Conservation (phyloP, 371 early-diverging fungal genomes). For the Lichtheimia ornata region DNA sequence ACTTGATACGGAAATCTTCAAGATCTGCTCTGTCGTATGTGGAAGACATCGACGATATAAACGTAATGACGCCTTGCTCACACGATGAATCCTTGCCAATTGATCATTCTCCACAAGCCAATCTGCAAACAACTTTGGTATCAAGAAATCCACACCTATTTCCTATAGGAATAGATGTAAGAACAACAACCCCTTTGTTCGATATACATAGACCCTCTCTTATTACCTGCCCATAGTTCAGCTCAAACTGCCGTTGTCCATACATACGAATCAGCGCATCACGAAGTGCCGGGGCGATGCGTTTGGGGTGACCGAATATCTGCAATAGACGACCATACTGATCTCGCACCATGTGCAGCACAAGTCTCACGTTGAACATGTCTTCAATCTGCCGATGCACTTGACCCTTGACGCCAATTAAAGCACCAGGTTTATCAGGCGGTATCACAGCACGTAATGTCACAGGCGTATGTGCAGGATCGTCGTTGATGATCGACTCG, state of each 20-base stretch:
- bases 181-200: neutral
- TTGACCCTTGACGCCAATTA: slow-evolving; percentile 16
- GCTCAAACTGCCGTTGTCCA: neutral
- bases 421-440: neutral
- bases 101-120: slow-evolving; percentile 6
- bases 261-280: slow-evolving; percentile 20
- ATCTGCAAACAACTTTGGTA: slow-evolving; percentile 7
- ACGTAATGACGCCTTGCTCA: slow-evolving; percentile 9
- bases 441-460: slow-evolving; percentile 24
- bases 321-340: slow-evolving; percentile 17
- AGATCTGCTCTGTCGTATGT: slow-evolving; percentile 25
- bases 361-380: slow-evolving; percentile 13
- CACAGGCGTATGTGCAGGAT: slow-evolving; percentile 9
- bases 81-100: slow-evolving; percentile 15
- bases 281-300: slow-evolving; percentile 13
- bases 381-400: slow-evolving; percentile 17
- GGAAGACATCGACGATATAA: slow-evolving; percentile 14
- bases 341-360: slow-evolving; percentile 8
- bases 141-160: slow-evolving; percentile 15
- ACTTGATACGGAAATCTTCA: slow-evolving; percentile 13
- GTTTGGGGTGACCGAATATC: slow-evolving; percentile 10
- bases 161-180: neutral
- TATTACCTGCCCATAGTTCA: slow-evolving; percentile 14
- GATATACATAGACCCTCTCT: neutral
- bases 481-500: slow-evolving; percentile 1